Conservation (phyloP, 1,284 basidiomycete genomes). For the Puccinia novopanici region DNA sequence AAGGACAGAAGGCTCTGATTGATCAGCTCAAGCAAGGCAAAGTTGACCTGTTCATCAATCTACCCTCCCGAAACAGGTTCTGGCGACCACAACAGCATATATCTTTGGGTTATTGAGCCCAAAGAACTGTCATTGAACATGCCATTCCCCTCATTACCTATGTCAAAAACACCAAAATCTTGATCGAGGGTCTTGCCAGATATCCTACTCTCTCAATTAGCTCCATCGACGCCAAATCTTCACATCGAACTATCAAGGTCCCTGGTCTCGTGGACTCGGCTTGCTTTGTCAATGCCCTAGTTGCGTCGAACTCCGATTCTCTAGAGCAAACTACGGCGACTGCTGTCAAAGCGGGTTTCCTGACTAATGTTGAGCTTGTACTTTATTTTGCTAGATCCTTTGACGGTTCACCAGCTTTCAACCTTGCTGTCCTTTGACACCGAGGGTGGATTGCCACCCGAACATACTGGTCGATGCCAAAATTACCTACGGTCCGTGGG, state of each 20-base stretch:
- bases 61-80: conserved; percentile 97
- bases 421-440: conserved; percentile 54
- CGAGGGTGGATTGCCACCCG: conserved; percentile 77
- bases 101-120: conserved; percentile 93
- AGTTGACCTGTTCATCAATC: conserved; percentile 98
- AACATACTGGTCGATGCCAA: conserved; percentile 75
- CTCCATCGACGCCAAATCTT: too few relatives aligned
- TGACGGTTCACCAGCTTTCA: conserved; percentile 53
- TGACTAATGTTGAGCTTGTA: conserved; percentile 40
- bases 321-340: conserved; percentile 72
- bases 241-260: conserved; percentile 84
- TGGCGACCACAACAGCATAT: conserved; percentile 94
- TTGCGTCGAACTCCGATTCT: conserved; percentile 69
- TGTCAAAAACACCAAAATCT: too few relatives aligned
- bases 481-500: conserved; percentile 87
- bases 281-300: conserved; percentile 68
- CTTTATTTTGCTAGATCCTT: not conserved
- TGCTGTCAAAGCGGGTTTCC: too few relatives aligned
- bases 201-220: too few relatives aligned
- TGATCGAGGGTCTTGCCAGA: too few relatives aligned
- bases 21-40: conserved; percentile 93
- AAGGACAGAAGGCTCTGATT: conserved; percentile 83
- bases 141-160: too few relatives aligned
- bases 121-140: conserved; percentile 99
- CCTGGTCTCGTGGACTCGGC: conserved; percentile 88